A percentile compares a stretch with the other conserved stretches of the same genome.
Conservation (phyloP, 2,329 filamentous ascomycete species). For the Phialocephala subalpina region DNA sequence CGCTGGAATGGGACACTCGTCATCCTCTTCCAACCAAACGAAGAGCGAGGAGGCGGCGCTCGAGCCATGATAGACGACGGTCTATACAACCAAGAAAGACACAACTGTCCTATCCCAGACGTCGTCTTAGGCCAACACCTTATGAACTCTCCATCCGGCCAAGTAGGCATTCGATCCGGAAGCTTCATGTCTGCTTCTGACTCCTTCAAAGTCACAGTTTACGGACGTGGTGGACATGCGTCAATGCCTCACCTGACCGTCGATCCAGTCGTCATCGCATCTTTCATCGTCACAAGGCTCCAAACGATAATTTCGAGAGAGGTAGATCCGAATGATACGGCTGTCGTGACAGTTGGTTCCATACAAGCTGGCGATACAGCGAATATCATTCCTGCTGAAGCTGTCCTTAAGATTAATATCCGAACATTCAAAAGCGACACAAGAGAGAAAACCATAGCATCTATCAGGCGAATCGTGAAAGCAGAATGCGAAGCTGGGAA, state of each 20-base stretch:
- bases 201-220: conserved; percentile 45
- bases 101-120: conserved; percentile 54
- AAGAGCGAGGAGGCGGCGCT: conserved; percentile 70
- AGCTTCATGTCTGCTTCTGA: conserved; percentile 42
- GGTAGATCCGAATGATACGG: conserved; percentile 47
- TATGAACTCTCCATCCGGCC: conserved; percentile 47
- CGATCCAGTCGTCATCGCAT: conserved; percentile 54
- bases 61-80: conserved; percentile 68
- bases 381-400: conserved; percentile 53
- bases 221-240: conserved; percentile 53
- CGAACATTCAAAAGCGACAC: conserved; percentile 45
- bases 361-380: conserved; percentile 50
- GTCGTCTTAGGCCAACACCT: conserved; percentile 62
- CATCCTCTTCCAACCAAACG: conserved; percentile 71
- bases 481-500: neutral
- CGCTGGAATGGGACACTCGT: conserved; percentile 70
- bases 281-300: conserved; percentile 48
- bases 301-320: conserved; percentile 50
- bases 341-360: conserved; percentile 50
- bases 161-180: conserved; percentile 34
- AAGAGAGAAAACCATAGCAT: conserved; percentile 35
- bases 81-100: conserved; percentile 49
- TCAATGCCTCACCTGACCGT: conserved; percentile 49
- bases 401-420: conserved; percentile 50
- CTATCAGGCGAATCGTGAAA: neutral